Evolutionary conservation across 768 basidiomycete genomes (phyloP), one percentile per base, ranked within the genome.

Genomic region (Rhodocollybia butyracea): DNA sequence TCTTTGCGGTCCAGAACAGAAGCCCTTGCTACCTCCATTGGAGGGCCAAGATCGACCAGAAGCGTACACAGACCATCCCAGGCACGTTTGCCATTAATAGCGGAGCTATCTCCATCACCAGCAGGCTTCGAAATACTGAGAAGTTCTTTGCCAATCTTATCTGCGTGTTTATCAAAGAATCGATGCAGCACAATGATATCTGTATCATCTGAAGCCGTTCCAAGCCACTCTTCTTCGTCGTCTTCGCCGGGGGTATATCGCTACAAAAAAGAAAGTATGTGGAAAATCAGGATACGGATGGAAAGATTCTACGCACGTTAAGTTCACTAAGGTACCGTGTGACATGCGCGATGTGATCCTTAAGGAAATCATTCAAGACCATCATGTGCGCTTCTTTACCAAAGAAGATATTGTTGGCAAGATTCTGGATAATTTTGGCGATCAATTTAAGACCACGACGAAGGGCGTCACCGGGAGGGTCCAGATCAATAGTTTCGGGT

Each of bases 391-490:
- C 81, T 63, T 96, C 94, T 68, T 94, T 94, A 11, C 89, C 91
- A 61, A 96, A 96, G 64, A 91, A 85, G 46, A 95, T 88, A 61
- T 97, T 96, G 71, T 97, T 98, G 19, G 94, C 94, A 29, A 97
- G 71, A 64, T 92, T 94, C 69, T 96, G 94, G 43, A 97, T 86
- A 55, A 95, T 85, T 72, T 95, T 97, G 41, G 92, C 90, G 59
- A 97, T 88, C 45, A 90, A 74, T 78, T 91, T 86, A 13, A 96
- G 74, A 17, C 91, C 93, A 39, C 89, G 84, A 17, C 90, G 86
- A 51, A 90, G 77, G 27, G 80, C 75, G 1, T 86, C 88, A 57
- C 79, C 77, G 0, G 90, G 88, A 0, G 92, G 64, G 58, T 91
- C 87, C 36, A 97, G 75, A 62, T 97, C 95, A 17, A 97, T 83